Evolutionary conservation across 2,329 filamentous ascomycete species (phyloP).

Genomic region (Sporothrix inflata): DNA sequence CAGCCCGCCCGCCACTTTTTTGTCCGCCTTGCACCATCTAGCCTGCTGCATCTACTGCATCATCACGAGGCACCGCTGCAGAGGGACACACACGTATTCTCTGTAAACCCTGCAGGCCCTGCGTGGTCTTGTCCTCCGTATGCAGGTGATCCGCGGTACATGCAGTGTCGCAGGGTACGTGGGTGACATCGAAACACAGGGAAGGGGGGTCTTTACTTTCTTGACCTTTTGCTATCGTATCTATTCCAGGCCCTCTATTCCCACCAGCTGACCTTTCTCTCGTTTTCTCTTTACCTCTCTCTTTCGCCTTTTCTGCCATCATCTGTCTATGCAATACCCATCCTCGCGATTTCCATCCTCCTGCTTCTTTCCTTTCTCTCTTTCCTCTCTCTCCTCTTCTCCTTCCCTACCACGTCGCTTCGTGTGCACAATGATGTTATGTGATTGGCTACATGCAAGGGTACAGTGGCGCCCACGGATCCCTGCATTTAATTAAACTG

Average conservation of each 20-base stretch:
- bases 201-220: background rate
- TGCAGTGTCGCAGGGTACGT: conserved; percentile 9
- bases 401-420: background rate
- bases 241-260: background rate
- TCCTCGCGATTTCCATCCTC: too few relatives aligned
- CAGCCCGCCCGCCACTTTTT: background rate
- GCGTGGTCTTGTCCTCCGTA: background rate
- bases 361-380: background rate
- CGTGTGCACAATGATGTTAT: conserved; percentile 18
- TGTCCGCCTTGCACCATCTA: background rate
- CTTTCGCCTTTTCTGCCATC: background rate
- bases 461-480: background rate
- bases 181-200: background rate
- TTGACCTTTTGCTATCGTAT: background rate
- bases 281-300: background rate
- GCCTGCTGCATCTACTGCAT: background rate
- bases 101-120: background rate
- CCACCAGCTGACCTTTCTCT: background rate
- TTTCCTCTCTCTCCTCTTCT: background rate
- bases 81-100: background rate
- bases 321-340: too few relatives aligned
- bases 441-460: conserved; percentile 20
- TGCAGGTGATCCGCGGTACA: conserved; percentile 22
- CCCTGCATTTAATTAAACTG: conserved; percentile 26
- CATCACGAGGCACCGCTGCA: conserved; percentile 17